phyloP scores from a whole-genome alignment of 2,329 filamentous ascomycete species.

The Botryotinia globosa region DNA sequence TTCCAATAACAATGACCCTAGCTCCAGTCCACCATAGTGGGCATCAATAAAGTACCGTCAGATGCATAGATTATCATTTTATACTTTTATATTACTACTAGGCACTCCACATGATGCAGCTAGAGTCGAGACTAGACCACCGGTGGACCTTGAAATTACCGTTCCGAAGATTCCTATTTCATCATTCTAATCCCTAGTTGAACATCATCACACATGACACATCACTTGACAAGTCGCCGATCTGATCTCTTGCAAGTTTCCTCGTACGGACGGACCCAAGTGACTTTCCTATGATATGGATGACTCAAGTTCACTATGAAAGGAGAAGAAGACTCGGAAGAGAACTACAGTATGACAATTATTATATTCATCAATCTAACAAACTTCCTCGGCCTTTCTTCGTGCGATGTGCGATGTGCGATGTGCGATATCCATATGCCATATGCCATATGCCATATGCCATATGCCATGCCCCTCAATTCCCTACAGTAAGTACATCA shows the following conservation, averaged over 20 bases:
- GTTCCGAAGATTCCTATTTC: neutral
- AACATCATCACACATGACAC: neutral
- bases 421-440: neutral
- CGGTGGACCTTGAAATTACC: neutral
- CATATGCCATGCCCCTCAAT: conserved; percentile 11
- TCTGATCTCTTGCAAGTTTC: neutral
- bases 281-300: neutral
- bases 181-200: neutral
- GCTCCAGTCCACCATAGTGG: no score
- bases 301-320: neutral
- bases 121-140: no score
- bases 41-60: no score
- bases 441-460: conserved; percentile 3
- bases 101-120: conserved; percentile 2
- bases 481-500: neutral
- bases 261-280: neutral
- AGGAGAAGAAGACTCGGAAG: neutral
- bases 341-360: neutral
- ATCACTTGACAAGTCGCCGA: conserved; percentile 2
- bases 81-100: neutral
- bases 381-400: neutral
- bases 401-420: neutral
- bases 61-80: neutral
- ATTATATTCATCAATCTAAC: neutral
- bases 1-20: neutral